Conservation (phyloP, 108 stramenopile species). For the Seminavis robusta region DNA sequence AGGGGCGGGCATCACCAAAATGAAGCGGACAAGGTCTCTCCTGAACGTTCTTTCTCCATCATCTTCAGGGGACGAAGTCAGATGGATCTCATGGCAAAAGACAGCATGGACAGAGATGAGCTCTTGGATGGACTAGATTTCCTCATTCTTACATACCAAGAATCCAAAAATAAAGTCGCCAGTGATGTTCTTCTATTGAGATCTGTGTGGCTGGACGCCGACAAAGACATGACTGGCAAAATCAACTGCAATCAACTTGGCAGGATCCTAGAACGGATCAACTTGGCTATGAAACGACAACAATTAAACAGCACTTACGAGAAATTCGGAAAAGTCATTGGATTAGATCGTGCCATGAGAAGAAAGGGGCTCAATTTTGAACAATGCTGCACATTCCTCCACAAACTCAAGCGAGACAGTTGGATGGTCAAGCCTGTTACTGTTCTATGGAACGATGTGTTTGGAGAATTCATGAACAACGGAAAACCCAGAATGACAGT, state of each 20-base stretch:
- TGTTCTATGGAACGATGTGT: constrained; percentile 51
- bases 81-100: constrained; percentile 68
- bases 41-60: constrained; percentile 64
- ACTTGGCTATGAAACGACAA: constrained; percentile 51
- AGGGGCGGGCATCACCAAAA: not conserved
- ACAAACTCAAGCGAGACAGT: constrained; percentile 79
- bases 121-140: constrained; percentile 60
- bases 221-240: constrained; percentile 55
- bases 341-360: constrained; percentile 47
- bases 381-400: constrained; percentile 72
- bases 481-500: constrained; percentile 54
- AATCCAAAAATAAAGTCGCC: constrained; percentile 58
- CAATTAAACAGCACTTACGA: constrained; percentile 50
- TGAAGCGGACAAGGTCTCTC: constrained; percentile 26
- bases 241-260: constrained; percentile 57
- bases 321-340: constrained; percentile 63
- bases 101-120: constrained; percentile 43
- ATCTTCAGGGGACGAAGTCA: constrained; percentile 78
- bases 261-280: constrained; percentile 56
- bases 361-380: constrained; percentile 77
- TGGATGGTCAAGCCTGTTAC: constrained; percentile 79
- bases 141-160: constrained; percentile 52
- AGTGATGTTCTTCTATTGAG: constrained; percentile 79
- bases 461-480: constrained; percentile 70
- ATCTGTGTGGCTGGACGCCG: constrained; percentile 64